A percentile compares a stretch with the other conserved stretches of the same genome.
phyloP scores from a whole-genome alignment of 768 basidiomycete genomes.

The Hypholoma sublateritium region DNA sequence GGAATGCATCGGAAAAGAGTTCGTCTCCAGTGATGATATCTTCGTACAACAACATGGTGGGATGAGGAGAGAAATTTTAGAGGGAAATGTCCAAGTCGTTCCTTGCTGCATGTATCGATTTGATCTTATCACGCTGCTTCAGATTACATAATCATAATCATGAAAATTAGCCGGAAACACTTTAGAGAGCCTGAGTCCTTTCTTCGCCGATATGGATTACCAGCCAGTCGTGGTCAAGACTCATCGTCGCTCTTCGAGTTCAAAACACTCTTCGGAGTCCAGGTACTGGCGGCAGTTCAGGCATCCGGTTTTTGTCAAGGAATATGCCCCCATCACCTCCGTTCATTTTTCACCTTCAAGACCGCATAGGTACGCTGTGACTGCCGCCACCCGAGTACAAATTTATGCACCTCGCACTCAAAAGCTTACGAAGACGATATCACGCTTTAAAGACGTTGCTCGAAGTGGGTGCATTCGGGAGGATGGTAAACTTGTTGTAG shows the following conservation, averaged over 20 bases:
- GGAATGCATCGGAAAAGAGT: constrained; percentile 94
- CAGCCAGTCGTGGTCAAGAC: constrained; percentile 72
- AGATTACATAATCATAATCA: constrained; percentile 8
- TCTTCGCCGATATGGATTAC: constrained; percentile 64
- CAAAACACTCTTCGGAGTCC: constrained; percentile 72
- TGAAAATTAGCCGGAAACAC: constrained; percentile 1
- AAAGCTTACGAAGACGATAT: constrained; percentile 94
- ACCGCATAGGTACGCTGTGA: constrained; percentile 95
- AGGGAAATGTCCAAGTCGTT: constrained; percentile 14
- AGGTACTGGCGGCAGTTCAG: constrained; percentile 87
- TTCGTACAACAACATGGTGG: constrained; percentile 69
- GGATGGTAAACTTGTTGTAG: constrained; percentile 94
- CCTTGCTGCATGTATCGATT: constrained; percentile 30
- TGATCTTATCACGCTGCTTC: constrained; percentile 32
- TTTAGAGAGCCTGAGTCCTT: neutral
- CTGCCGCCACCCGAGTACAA: constrained; percentile 89
- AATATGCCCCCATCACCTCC: constrained; percentile 94
- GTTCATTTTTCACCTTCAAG: constrained; percentile 86
- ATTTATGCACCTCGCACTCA: constrained; percentile 96
- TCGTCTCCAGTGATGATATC: constrained; percentile 83
- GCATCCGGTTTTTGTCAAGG: constrained; percentile 92
- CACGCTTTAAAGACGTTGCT: constrained; percentile 95
- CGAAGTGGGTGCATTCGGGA: constrained; percentile 83
- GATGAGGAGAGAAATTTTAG: constrained; percentile 19
- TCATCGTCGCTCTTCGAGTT: constrained; percentile 48